Base-by-base conservation (phyloP, 495 filamentous ascomycete genomes). In the Neurospora sp. region DNA sequence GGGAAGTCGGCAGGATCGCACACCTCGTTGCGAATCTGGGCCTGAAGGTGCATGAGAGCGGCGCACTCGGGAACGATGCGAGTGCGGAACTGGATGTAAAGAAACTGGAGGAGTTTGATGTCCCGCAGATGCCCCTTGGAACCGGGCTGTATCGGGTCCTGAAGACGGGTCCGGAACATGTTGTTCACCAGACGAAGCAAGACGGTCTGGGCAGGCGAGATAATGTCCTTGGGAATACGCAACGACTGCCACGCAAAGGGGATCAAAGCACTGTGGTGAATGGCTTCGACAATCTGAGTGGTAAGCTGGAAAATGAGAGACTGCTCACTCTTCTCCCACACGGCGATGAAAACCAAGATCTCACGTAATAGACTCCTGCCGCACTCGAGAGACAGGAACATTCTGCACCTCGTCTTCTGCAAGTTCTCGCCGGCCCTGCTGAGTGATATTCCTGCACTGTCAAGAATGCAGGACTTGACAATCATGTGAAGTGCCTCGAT, bases 401-500 rank as follows among this genome's bases (percentile, higher is more conserved):
- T 92, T 74, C 96, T 92, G 76, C 94, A 97, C 59, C 94, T 85
- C 6, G 94, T 90, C 45, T 92, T 90, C 78, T 97, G 92, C 80
- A 95, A 89, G 77, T 94, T 96, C 75, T 90, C 89, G 71, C 88
- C 85, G 12, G 84, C 83, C 44, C 82, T 81, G 41, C 83, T 87
- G 0, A 86, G 80, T 2, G 85, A 85, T 27, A 86, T 83, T 27
- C 86, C 86, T 3, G 89, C 85, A 18, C 88, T 90, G 77, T 90
- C 90, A 20, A 95, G 90, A 69, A 97, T 96, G 73, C 93, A 94
- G 8, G 91, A 92, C 79, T 97, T 94, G 73, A 97, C 89, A 59
- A 96, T 94, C 93, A 98, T 96, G 61, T 96, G 94, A 71, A 98
- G 83, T 8, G 94, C 93, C 80, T 97, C 94, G 68, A 98, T 98